These are phyloP conservation scores for Acanthamoeba healyi DNA, from an alignment of 208 protist species.

Conservation along the genomic window DNA sequence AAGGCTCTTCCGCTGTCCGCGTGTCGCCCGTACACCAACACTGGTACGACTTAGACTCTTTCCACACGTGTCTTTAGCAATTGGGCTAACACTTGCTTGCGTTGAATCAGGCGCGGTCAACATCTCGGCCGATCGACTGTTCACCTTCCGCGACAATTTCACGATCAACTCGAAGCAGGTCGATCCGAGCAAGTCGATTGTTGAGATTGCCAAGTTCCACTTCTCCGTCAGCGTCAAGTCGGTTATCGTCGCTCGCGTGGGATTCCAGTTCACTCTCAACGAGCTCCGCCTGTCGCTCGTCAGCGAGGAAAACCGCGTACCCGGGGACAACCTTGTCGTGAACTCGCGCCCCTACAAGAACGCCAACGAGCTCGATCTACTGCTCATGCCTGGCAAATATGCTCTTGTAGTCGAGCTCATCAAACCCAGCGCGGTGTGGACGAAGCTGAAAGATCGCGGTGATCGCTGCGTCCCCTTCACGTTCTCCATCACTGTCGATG, in stretches of 20 bases:
- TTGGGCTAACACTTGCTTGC: background rate
- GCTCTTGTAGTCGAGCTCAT: background rate
- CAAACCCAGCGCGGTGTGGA: constrained; percentile 34
- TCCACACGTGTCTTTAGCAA: background rate
- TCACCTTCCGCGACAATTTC: background rate
- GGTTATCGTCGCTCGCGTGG: constrained; percentile 33
- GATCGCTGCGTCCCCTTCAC: constrained; percentile 62
- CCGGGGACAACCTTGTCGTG: background rate
- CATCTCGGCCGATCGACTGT: background rate
- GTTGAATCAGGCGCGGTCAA: background rate
- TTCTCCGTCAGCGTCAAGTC: constrained; percentile 7
- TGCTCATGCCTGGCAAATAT: constrained; percentile 35
- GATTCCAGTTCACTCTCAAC: constrained; percentile 56
- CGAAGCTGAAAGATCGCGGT: background rate
- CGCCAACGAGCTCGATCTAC: constrained; percentile 53
- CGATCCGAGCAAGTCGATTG: background rate
- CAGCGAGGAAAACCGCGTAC: background rate
- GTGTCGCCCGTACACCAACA: background rate
- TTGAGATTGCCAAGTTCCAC: background rate
- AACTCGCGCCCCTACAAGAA: constrained; percentile 49
- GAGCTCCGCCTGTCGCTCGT: constrained; percentile 29
- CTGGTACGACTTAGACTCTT: background rate
- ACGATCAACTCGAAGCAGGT: constrained; percentile 33
- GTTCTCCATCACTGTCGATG: constrained; percentile 41
- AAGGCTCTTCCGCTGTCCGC: background rate